A percentile compares a stretch with the other conserved stretches of the same genome.
These are phyloP conservation scores for Penicillium oxalicum DNA, from an alignment of 2,329 filamentous ascomycete species.

Conservation along the genomic window DNA sequence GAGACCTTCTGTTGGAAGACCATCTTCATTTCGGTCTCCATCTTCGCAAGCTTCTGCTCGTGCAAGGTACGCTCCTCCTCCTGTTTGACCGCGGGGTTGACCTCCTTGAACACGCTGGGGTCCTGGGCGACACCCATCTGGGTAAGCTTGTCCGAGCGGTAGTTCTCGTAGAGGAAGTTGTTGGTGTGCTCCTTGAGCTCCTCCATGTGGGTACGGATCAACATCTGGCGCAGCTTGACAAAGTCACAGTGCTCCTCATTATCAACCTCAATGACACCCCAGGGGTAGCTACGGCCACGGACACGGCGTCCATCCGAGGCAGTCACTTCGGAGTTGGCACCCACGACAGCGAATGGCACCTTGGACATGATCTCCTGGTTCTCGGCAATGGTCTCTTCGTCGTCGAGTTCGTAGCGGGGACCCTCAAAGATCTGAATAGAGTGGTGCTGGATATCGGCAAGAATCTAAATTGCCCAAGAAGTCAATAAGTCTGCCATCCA, in stretches of 20 bases:
- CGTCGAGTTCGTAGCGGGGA: slow-evolving; percentile 94
- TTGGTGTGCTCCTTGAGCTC: slow-evolving; percentile 99
- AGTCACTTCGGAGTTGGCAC: slow-evolving; percentile 89
- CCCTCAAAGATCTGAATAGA: slow-evolving; percentile 99
- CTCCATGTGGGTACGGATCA: slow-evolving; percentile 99
- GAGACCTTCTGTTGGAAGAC: slow-evolving; percentile 99
- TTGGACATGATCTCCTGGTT: slow-evolving; percentile 99
- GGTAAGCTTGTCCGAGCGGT: slow-evolving; percentile 98
- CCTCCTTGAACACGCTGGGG: slow-evolving; percentile 99
- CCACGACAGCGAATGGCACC: slow-evolving; percentile 96
- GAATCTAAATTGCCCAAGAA: slow-evolving; percentile 57
- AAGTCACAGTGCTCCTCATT: slow-evolving; percentile 99
- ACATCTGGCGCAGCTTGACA: slow-evolving; percentile 99
- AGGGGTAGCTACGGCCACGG: slow-evolving; percentile 91
- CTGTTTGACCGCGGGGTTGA: slow-evolving; percentile 99
- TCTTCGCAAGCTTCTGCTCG: slow-evolving; percentile 99
- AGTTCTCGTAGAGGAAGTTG: slow-evolving; percentile 98
- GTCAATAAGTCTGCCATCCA: neutral
- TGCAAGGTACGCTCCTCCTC: slow-evolving; percentile 96
- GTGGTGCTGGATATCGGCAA: slow-evolving; percentile 94
- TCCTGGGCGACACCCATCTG: slow-evolving; percentile 98
- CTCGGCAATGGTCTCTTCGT: slow-evolving; percentile 98
- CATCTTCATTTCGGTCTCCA: slow-evolving; percentile 99
- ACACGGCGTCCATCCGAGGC: slow-evolving; percentile 91
- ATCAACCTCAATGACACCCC: slow-evolving; percentile 98